Evolutionary conservation across 805 yeast genomes (phyloP).

Genomic region (Lachancea sp.): DNA sequence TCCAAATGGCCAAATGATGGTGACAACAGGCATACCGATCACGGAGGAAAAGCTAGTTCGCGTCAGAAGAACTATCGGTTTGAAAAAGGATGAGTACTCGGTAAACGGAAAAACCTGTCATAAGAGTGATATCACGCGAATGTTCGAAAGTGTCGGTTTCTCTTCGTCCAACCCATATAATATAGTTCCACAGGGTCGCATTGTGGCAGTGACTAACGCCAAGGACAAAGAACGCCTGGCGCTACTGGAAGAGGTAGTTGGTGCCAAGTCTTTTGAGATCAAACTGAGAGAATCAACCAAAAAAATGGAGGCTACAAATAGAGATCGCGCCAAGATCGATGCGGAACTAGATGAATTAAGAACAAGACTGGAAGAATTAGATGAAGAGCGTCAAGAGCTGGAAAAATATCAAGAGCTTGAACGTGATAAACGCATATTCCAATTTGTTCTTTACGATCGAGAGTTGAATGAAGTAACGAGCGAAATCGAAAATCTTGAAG

Average conservation of each 20-base stretch:
- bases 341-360: constrained; percentile 66
- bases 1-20: constrained; percentile 65
- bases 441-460: constrained; percentile 69
- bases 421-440: constrained; percentile 60
- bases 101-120: constrained; percentile 75
- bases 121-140: constrained; percentile 70
- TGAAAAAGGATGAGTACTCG: constrained; percentile 86
- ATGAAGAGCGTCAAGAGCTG: constrained; percentile 71
- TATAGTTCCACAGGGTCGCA: constrained; percentile 94
- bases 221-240: constrained; percentile 76
- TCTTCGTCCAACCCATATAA: constrained; percentile 87
- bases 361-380: constrained; percentile 68
- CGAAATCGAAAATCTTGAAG: constrained; percentile 55
- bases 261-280: constrained; percentile 84
- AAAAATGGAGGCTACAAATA: constrained; percentile 69
- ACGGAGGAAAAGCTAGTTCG: constrained; percentile 53
- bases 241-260: constrained; percentile 85
- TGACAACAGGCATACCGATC: constrained; percentile 37
- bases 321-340: constrained; percentile 64
- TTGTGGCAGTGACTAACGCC: constrained; percentile 82
- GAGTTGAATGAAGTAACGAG: constrained; percentile 60
- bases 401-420: constrained; percentile 63
- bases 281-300: constrained; percentile 71
- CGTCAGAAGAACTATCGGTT: constrained; percentile 85
- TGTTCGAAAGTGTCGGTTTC: constrained; percentile 88